phyloP scores from a whole-genome alignment of 495 filamentous ascomycete genomes.

The Penicillium odoratum region DNA sequence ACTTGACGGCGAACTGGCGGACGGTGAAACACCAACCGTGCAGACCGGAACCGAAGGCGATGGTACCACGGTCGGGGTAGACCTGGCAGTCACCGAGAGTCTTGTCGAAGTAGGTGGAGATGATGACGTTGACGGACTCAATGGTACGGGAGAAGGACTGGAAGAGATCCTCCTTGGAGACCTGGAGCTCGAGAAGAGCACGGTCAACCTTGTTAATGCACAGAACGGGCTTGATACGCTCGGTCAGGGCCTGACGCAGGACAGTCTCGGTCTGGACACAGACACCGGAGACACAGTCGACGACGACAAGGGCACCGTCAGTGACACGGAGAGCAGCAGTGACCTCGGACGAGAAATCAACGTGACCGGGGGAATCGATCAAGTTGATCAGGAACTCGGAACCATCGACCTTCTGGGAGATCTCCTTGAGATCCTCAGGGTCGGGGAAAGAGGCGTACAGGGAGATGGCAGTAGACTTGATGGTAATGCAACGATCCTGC shows the following conservation, averaged over 20 bases:
- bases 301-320: constrained; percentile 98
- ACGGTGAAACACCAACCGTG: constrained; percentile 99
- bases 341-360: constrained; percentile 99
- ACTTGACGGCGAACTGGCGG: constrained; percentile 93
- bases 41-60: constrained; percentile 99
- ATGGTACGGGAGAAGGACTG: constrained; percentile 99
- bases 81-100: constrained; percentile 96
- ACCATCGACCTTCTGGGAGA: constrained; percentile 83
- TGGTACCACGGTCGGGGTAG: constrained; percentile 92
- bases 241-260: constrained; percentile 96
- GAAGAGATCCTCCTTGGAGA: constrained; percentile 98
- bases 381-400: constrained; percentile 99
- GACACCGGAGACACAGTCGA: constrained; percentile 99
- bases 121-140: constrained; percentile 99
- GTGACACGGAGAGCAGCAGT: constrained; percentile 99
- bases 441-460: constrained; percentile 84
- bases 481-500: constrained; percentile 99
- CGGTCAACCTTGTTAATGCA: constrained; percentile 99
- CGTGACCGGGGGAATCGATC: constrained; percentile 99
- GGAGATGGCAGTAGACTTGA: constrained; percentile 99
- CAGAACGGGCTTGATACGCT: constrained; percentile 99
- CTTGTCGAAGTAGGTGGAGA: constrained; percentile 98
- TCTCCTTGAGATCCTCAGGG: constrained; percentile 91
- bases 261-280: constrained; percentile 99
- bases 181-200: constrained; percentile 96